These are phyloP conservation scores for Singerocomus inundabilis DNA, from an alignment of 1,284 basidiomycete species.

Conservation along the genomic window DNA sequence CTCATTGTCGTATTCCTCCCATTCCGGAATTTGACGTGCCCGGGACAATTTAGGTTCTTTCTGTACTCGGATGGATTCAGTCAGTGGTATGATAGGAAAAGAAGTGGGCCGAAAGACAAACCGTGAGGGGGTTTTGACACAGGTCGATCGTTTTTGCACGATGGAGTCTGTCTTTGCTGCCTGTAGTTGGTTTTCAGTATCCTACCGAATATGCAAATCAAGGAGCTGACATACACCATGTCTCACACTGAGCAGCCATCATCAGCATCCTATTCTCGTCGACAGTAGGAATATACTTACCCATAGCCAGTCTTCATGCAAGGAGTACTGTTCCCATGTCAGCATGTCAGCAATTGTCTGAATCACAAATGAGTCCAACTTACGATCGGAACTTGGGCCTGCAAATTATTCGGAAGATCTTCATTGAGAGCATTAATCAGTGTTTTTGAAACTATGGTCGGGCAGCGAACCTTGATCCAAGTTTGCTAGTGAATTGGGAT, in stretches of 20 bases:
- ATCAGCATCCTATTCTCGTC: conserved; percentile 11
- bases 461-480: conserved; percentile 78
- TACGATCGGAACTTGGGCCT: conserved; percentile 85
- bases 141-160: conserved; percentile 89
- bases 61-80: conserved; percentile 38
- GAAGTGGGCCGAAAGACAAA: conserved; percentile 39
- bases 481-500: conserved; percentile 92
- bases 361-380: conserved; percentile 28
- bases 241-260: conserved; percentile 61
- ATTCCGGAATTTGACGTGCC: conserved; percentile 95
- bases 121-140: conserved; percentile 90
- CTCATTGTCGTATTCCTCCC: conserved; percentile 88
- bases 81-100: not conserved
- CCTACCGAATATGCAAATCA: not conserved
- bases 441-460: not conserved
- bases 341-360: conserved; percentile 3
- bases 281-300: conserved; percentile 39
- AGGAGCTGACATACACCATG: conserved; percentile 65
- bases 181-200: conserved; percentile 34
- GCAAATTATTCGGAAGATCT: conserved; percentile 94
- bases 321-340: conserved; percentile 58
- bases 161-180: conserved; percentile 77
- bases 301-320: conserved; percentile 93
- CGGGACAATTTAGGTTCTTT: conserved; percentile 95
- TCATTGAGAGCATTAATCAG: not conserved